A percentile compares a stretch with the other conserved stretches of the same genome.
Evolutionary conservation across 192 early-diverging fungal genomes (phyloP).

Genomic region (Rhizophlyctis rosea): DNA sequence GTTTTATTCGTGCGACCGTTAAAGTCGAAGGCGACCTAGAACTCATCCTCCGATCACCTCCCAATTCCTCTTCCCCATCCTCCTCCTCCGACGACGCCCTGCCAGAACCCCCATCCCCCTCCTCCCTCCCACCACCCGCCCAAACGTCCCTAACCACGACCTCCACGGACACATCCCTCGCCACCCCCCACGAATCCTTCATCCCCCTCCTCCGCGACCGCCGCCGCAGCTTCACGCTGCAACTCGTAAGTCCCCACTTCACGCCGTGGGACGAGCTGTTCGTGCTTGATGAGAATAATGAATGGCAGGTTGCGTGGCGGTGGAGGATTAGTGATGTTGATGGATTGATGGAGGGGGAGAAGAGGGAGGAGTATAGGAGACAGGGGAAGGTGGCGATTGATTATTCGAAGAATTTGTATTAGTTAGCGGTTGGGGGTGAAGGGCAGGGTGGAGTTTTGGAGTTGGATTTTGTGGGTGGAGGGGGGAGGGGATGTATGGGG

Average conservation of each 20-base stretch:
- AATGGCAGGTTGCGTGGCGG: constrained; percentile 23
- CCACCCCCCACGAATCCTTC: neutral
- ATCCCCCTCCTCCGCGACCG: constrained; percentile 41
- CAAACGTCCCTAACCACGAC: too few relatives aligned
- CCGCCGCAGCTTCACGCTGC: constrained; percentile 33
- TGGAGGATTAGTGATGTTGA: constrained; percentile 22
- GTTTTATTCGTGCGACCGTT: constrained; percentile 30
- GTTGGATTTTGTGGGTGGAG: too few relatives aligned
- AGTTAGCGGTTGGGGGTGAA: too few relatives aligned
- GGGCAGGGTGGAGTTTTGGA: too few relatives aligned
- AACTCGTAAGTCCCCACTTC: constrained; percentile 48
- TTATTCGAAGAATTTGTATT: too few relatives aligned
- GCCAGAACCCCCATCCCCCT: constrained; percentile 34
- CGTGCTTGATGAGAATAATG: constrained; percentile 25
- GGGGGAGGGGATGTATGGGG: too few relatives aligned
- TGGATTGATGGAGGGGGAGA: neutral
- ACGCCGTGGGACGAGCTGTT: constrained; percentile 51
- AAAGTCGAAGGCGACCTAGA: constrained; percentile 30
- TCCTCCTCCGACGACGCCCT: neutral
- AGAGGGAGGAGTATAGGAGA: too few relatives aligned
- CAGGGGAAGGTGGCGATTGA: too few relatives aligned
- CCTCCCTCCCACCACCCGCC: too few relatives aligned
- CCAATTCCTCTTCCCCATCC: constrained; percentile 27
- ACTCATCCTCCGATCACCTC: neutral
- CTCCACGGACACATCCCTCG: constrained; percentile 18